Evolutionary conservation across 2,329 filamentous ascomycete species (phyloP).

Genomic region (Lecanicillium sp.): DNA sequence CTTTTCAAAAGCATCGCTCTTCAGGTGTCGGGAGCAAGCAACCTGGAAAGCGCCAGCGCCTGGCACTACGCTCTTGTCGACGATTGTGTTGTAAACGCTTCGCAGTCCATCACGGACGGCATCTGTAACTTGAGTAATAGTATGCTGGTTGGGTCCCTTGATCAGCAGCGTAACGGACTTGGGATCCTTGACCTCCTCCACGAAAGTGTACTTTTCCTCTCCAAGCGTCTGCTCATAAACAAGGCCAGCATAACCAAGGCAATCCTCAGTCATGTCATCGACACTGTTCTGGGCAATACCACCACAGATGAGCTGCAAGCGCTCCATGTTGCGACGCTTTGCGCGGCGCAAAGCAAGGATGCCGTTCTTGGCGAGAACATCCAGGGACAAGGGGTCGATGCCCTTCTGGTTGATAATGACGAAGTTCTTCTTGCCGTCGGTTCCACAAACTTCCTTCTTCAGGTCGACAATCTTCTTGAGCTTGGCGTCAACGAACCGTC

Average conservation of each 20-base stretch:
- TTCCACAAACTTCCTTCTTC: slow-evolving; percentile 95
- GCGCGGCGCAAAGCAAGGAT: slow-evolving; percentile 90
- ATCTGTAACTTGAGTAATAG: slow-evolving; percentile 93
- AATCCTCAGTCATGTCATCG: slow-evolving; percentile 78
- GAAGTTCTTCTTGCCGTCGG: slow-evolving; percentile 88
- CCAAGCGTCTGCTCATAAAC: slow-evolving; percentile 97
- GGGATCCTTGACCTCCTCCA: slow-evolving; percentile 97
- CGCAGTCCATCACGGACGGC: slow-evolving; percentile 90
- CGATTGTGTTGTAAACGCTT: slow-evolving; percentile 98
- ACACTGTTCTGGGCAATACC: slow-evolving; percentile 92
- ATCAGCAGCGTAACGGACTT: slow-evolving; percentile 97
- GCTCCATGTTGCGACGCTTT: slow-evolving; percentile 98
- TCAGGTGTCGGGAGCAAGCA: slow-evolving; percentile 78
- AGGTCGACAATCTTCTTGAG: slow-evolving; percentile 94
- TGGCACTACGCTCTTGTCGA: slow-evolving; percentile 92
- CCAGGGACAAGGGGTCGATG: slow-evolving; percentile 91
- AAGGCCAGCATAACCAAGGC: slow-evolving; percentile 89
- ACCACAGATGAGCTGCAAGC: slow-evolving; percentile 88
- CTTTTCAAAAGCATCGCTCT: slow-evolving; percentile 78
- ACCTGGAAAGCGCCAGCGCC: slow-evolving; percentile 95
- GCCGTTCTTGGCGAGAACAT: slow-evolving; percentile 95
- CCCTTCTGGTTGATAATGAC: slow-evolving; percentile 99
- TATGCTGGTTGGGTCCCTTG: slow-evolving; percentile 95
- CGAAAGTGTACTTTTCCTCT: slow-evolving; percentile 98
- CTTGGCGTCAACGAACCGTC: slow-evolving; percentile 92